These are phyloP conservation scores for Acanthamoeba lenticulata DNA, from an alignment of 208 protist species.

Conservation along the genomic window DNA sequence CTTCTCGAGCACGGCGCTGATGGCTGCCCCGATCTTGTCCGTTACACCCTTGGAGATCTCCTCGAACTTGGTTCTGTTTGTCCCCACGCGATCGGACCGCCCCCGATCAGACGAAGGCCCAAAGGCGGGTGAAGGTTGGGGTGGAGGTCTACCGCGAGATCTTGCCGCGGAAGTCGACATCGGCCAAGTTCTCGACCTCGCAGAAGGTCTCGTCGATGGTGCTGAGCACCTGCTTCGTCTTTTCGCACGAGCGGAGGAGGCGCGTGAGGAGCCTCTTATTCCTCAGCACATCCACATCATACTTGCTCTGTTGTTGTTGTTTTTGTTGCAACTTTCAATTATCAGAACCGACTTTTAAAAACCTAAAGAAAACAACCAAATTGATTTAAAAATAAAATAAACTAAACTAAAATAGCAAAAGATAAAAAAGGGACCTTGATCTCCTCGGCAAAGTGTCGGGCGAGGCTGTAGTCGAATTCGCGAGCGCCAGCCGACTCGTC, in stretches of 20 bases:
- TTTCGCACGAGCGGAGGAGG: not conserved
- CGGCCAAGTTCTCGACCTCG: conserved; percentile 55
- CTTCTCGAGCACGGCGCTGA: not conserved
- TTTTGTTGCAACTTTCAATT: not conserved
- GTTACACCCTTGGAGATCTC: conserved; percentile 51
- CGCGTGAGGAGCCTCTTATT: not conserved
- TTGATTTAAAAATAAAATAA: not conserved
- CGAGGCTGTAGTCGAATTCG: conserved; percentile 36
- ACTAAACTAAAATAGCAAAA: not conserved
- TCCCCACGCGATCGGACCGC: too few species aligned
- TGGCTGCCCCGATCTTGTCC: not conserved
- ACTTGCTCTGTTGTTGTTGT: conserved; percentile 6
- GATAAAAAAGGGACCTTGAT: not conserved
- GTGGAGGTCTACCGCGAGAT: not conserved
- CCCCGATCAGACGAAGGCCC: not conserved
- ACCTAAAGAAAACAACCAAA: not conserved
- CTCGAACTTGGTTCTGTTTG: conserved; percentile 11
- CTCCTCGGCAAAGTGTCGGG: conserved; percentile 35
- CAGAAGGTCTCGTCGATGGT: conserved; percentile 63
- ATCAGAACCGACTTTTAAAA: not conserved
- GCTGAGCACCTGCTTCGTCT: conserved; percentile 53
- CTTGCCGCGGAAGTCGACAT: conserved; percentile 41
- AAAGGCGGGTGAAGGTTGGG: not conserved
- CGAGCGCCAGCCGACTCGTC: conserved; percentile 17
- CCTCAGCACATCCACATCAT: not conserved